A percentile compares a stretch with the other conserved stretches of the same genome.
phyloP scores from a whole-genome alignment of 2,329 filamentous ascomycete genomes.

The Penicillium aurantiogriseum region DNA sequence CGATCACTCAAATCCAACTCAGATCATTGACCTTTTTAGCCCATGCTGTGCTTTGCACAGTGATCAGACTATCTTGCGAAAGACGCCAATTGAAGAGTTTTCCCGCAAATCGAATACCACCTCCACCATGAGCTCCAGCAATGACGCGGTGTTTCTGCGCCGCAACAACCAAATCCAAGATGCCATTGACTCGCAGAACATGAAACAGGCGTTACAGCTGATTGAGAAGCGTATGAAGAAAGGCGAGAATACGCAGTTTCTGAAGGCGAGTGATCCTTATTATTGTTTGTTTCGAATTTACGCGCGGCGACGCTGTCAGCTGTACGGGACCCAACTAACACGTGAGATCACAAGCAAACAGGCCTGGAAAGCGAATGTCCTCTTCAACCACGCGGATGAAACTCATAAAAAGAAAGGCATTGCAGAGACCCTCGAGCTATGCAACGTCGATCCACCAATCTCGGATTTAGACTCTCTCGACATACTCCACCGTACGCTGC shows the following conservation, averaged over 20 bases:
- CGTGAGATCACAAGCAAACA: slow-evolving; percentile 15
- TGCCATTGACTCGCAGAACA: slow-evolving; percentile 48
- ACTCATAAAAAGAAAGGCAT: slow-evolving; percentile 44
- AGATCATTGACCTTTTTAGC: neutral
- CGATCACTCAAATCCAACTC: neutral
- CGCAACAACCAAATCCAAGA: slow-evolving; percentile 52
- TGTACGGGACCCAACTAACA: neutral
- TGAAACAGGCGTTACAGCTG: slow-evolving; percentile 51
- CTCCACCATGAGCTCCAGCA: slow-evolving; percentile 33
- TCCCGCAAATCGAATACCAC: neutral
- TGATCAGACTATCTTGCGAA: slow-evolving; percentile 13
- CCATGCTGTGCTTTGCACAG: slow-evolving; percentile 30
- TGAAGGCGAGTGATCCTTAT: slow-evolving; percentile 32
- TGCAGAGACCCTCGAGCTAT: slow-evolving; percentile 44
- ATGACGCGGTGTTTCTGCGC: slow-evolving; percentile 43
- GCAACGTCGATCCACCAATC: slow-evolving; percentile 42
- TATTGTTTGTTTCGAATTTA: neutral
- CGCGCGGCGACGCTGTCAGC: neutral
- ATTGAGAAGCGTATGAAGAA: slow-evolving; percentile 58
- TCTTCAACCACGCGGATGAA: slow-evolving; percentile 43
- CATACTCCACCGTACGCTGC: slow-evolving; percentile 43
- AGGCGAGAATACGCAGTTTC: slow-evolving; percentile 45
- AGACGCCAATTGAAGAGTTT: neutral
- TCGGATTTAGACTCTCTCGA: slow-evolving; percentile 48
- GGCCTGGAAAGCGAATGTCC: slow-evolving; percentile 47